These are phyloP conservation scores for Loxodes magnus DNA, from an alignment of 73 alveolate genomes.

Conservation along the genomic window DNA sequence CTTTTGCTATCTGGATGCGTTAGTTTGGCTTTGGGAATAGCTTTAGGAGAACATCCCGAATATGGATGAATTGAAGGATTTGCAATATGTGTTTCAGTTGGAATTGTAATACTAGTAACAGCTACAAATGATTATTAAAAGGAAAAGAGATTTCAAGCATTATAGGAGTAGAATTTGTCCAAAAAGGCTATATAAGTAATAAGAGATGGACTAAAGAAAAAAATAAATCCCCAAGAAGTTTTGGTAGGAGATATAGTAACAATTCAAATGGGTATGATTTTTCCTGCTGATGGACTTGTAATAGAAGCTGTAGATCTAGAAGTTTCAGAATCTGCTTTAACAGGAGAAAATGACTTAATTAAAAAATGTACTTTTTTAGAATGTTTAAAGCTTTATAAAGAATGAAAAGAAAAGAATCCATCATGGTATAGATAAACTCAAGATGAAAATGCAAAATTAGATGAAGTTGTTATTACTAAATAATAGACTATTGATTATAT, in stretches of 20 bases:
- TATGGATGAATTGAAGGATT: slow-evolving; percentile 86
- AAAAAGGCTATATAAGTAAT: slow-evolving; percentile 49
- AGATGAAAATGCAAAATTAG: slow-evolving; percentile 16
- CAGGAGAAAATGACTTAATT: slow-evolving; percentile 75
- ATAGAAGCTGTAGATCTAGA: slow-evolving; percentile 56
- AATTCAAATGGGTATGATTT: slow-evolving; percentile 60
- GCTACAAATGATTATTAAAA: slow-evolving; percentile 48
- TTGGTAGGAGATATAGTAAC: slow-evolving; percentile 77
- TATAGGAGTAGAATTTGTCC: neutral
- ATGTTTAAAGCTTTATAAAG: slow-evolving; percentile 38
- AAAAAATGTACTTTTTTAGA: slow-evolving; percentile 37
- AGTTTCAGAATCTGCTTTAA: slow-evolving; percentile 81
- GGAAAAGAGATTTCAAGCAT: slow-evolving; percentile 33
- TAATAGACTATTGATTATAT: slow-evolving; percentile 36
- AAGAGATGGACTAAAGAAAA: slow-evolving; percentile 50
- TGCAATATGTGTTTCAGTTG: slow-evolving; percentile 52
- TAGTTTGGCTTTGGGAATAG: slow-evolving; percentile 47
- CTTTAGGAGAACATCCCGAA: slow-evolving; percentile 43
- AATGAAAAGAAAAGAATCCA: slow-evolving; percentile 3
- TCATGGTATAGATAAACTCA: slow-evolving; percentile 4
- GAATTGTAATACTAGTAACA: slow-evolving; percentile 52
- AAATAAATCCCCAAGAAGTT: slow-evolving; percentile 47
- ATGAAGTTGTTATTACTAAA: slow-evolving; percentile 34
- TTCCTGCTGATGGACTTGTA: slow-evolving; percentile 75
- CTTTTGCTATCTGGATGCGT: slow-evolving; percentile 55